Percentiles rank a stretch among this genome's conserved stretches.
These are phyloP conservation scores for Boletus coccyginus DNA, from an alignment of 768 basidiomycete genomes.

Conservation along the genomic window DNA sequence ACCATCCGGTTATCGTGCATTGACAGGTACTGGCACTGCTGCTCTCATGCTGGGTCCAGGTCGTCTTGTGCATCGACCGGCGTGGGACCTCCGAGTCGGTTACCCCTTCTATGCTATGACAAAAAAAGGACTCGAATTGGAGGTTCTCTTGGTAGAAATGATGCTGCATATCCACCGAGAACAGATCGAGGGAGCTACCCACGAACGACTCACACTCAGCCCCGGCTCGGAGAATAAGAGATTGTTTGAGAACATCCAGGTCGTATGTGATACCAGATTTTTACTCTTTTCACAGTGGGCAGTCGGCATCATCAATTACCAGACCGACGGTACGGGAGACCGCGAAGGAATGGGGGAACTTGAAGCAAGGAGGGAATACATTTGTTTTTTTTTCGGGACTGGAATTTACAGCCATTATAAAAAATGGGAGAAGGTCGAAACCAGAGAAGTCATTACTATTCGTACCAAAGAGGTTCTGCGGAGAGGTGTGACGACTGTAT, in stretches of 20 bases:
- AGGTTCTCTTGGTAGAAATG: conserved; percentile 22
- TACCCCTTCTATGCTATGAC: conserved; percentile 22
- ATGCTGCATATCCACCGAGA: conserved; percentile 19
- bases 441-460: conserved; percentile 16
- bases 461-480: conserved; percentile 17
- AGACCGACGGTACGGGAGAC: conserved; percentile 16
- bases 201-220: conserved; percentile 14
- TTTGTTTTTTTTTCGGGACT: conserved; percentile 22
- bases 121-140: conserved; percentile 21
- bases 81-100: conserved; percentile 9
- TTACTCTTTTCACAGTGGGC: conserved; percentile 24
- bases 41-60: not conserved
- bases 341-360: conserved; percentile 12
- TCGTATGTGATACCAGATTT: conserved; percentile 16
- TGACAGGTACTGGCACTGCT: not conserved
- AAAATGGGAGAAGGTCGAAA: conserved; percentile 22
- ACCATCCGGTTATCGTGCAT: conserved; percentile 15
- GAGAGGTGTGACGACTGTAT: conserved; percentile 10
- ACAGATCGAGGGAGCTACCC: conserved; percentile 3
- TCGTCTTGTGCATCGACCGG: conserved; percentile 3
- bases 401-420: conserved; percentile 19
- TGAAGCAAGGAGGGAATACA: conserved; percentile 11
- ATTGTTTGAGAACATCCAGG: conserved; percentile 16
- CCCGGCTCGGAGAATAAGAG: conserved; percentile 11
- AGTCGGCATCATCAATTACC: conserved; percentile 24